Conservation (phyloP, 768 basidiomycete genomes). For the Tremella fuciformis region DNA sequence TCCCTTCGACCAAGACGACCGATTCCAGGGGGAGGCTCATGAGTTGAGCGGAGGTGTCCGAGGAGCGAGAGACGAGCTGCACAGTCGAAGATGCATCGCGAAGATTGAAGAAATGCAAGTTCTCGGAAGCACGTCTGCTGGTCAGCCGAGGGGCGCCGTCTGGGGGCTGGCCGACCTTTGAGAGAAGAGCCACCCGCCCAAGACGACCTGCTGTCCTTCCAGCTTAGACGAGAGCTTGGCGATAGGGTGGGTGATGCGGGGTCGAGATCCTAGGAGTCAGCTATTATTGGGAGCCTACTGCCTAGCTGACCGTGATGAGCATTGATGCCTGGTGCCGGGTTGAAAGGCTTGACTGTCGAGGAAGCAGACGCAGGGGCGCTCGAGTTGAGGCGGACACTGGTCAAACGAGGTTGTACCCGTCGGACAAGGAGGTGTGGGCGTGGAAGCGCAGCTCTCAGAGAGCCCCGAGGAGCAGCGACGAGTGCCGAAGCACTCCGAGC, state of each 20-base stretch:
- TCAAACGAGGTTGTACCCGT: too few relatives aligned
- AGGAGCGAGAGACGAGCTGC: constrained; percentile 62
- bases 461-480: too few relatives aligned
- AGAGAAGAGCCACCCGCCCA: constrained; percentile 78
- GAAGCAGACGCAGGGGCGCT: background rate
- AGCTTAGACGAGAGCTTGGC: constrained; percentile 59
- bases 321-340: constrained; percentile 10
- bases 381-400: too few relatives aligned
- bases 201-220: constrained; percentile 62
- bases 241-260: constrained; percentile 61
- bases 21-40: constrained; percentile 72
- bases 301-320: constrained; percentile 29
- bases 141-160: background rate
- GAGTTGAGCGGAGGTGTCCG: constrained; percentile 55
- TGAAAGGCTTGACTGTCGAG: constrained; percentile 14
- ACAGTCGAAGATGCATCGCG: constrained; percentile 72
- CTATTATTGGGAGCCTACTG: too few relatives aligned
- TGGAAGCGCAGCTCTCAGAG: too few relatives aligned
- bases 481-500: too few relatives aligned
- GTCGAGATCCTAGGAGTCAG: constrained; percentile 34
- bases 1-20: constrained; percentile 70
- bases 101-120: constrained; percentile 78
- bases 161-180: constrained; percentile 62
- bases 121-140: constrained; percentile 31
- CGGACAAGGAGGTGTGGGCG: too few relatives aligned